Base-by-base conservation (phyloP, 495 filamentous ascomycete genomes). In the Penicillium paradoxum region DNA sequence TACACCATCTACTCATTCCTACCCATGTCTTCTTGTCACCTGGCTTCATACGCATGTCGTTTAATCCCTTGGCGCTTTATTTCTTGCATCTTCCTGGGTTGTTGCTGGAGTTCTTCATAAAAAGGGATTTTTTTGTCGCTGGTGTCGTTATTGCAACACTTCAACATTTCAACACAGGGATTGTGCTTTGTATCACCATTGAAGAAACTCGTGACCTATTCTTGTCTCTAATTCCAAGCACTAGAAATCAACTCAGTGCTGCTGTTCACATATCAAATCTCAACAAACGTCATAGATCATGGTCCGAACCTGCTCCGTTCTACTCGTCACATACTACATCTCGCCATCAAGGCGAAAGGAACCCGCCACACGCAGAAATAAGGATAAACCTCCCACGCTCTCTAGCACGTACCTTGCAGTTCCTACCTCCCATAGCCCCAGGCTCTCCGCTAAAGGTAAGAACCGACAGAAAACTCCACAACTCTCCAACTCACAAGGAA, bases 61-160 rank as follows among this genome's bases (percentile, higher is more conserved):
- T 45, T 33, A 33, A 25, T 43, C 37, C 42, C 43, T 50, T 45
- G 63, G 63, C 61, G 60, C 52, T 51, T 47, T 36, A 42, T 55
- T 36, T 37, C 32, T 43, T 62, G 60, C 63, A 65, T 63, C 37
- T 48, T 48, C 40, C 54, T 52, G 57, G 53, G 40, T 41, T 45
- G 30, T 43, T 5, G 49, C 49, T 18, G 57, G 57, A 33, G 38
- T 47, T 56, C n/a, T 48, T 58, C 14, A 29, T 58, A 51, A 25
- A 46, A 25, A 21, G 32, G 36, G 44, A 21, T 34, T 51, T 40
- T 53, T 32, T 11, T 11, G 25, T 27, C 17, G 36, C 54, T 53
- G 30, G 36, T 46, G 32, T 50, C 48, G 37, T 39, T 25, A 51
- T 42, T 51, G 30, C 56, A 62, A 57, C 54, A 58, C 53, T 43